Conservation (phyloP, 2,329 filamentous ascomycete genomes). For the Chaetomiaceae sp. region DNA sequence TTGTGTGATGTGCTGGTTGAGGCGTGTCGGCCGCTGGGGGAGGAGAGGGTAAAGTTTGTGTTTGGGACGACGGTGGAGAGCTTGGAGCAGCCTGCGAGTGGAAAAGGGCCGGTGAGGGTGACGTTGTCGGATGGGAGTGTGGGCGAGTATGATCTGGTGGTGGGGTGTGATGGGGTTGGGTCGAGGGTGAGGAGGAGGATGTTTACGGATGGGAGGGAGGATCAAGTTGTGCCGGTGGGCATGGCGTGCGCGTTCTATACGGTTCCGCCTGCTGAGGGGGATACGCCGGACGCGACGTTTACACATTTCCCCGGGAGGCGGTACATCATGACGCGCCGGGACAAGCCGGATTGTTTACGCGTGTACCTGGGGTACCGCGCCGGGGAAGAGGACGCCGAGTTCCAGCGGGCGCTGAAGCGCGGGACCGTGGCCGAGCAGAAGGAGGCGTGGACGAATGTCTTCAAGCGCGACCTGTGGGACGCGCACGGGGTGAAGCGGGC, state of each 20-base stretch:
- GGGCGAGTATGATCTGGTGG: slow-evolving; percentile 46
- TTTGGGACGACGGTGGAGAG: slow-evolving; percentile 28
- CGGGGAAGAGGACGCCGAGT: slow-evolving; percentile 22
- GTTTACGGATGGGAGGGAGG: slow-evolving; percentile 1
- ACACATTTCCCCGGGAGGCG: slow-evolving; percentile 30
- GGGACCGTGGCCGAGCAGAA: slow-evolving; percentile 38
- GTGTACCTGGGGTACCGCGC: slow-evolving; percentile 37
- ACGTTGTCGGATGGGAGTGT: slow-evolving; percentile 40
- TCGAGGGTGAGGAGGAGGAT: slow-evolving; percentile 41
- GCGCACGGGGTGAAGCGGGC: slow-evolving; percentile 42
- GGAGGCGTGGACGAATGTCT: slow-evolving; percentile 35
- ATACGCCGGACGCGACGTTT: slow-evolving; percentile 16
- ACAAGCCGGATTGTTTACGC: slow-evolving; percentile 35
- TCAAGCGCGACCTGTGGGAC: slow-evolving; percentile 35
- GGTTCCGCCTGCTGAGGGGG: slow-evolving; percentile 25
- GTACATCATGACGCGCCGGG: slow-evolving; percentile 37
- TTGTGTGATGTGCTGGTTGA: slow-evolving; percentile 49
- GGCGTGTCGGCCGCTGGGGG: slow-evolving; percentile 25
- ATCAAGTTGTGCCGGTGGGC: neutral
- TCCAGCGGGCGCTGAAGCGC: slow-evolving; percentile 28
- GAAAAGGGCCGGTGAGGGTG: slow-evolving; percentile 24
- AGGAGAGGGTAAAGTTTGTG: slow-evolving; percentile 23
- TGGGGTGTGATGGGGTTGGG: slow-evolving; percentile 51
- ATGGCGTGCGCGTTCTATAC: slow-evolving; percentile 33
- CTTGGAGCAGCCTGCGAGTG: slow-evolving; percentile 27